These are phyloP conservation scores for Diplodia corticola DNA, from an alignment of 2,329 filamentous ascomycete species.

Conservation along the genomic window DNA sequence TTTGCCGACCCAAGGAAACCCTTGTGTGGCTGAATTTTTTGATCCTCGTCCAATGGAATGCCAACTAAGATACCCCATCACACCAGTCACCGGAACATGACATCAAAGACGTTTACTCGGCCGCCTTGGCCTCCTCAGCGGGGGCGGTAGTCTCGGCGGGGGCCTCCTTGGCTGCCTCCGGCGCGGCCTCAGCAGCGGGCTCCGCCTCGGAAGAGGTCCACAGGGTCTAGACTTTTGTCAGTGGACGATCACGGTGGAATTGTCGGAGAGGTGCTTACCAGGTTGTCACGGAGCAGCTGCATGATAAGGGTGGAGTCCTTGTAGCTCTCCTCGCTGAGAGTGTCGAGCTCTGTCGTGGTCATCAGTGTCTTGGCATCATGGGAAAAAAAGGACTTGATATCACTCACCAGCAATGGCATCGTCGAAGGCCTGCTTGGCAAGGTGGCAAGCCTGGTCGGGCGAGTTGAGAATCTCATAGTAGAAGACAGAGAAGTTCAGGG, in stretches of 20 bases:
- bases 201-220: conserved; percentile 94
- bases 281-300: conserved; percentile 97
- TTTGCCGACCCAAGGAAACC: conserved; percentile 22
- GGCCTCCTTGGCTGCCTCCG: conserved; percentile 48
- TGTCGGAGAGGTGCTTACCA: conserved; percentile 41
- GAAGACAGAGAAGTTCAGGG: conserved; percentile 99
- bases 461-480: conserved; percentile 99
- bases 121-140: conserved; percentile 22
- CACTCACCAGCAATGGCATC: conserved; percentile 74
- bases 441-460: conserved; percentile 93
- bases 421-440: conserved; percentile 98
- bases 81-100: conserved; percentile 19
- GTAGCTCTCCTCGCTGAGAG: conserved; percentile 96
- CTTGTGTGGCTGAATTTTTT: conserved; percentile 22
- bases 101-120: conserved; percentile 20
- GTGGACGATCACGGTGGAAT: not conserved
- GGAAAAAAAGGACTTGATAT: not conserved
- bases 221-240: conserved; percentile 59
- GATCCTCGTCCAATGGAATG: conserved; percentile 23
- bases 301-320: conserved; percentile 99
- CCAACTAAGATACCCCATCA: conserved; percentile 22
- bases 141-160: conserved; percentile 44
- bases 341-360: conserved; percentile 73
- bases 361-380: not conserved
- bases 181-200: conserved; percentile 55